phyloP scores from a whole-genome alignment of 2,329 filamentous ascomycete species.

The Rhexocercosporidium sp. region DNA sequence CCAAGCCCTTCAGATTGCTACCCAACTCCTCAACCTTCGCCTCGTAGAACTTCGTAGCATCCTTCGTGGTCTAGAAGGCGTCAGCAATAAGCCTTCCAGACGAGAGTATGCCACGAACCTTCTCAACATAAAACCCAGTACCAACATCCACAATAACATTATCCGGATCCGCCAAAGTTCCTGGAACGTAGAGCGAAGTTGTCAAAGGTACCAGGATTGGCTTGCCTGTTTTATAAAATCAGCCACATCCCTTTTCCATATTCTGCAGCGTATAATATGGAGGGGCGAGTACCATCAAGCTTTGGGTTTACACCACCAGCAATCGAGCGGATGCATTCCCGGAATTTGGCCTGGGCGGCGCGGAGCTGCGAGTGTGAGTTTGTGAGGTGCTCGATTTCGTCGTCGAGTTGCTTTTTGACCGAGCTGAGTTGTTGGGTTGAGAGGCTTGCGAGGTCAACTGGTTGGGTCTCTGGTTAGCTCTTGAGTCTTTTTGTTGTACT shows the following conservation, averaged over 20 bases:
- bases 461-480: slow-evolving; percentile 7
- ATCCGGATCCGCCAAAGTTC: slow-evolving; percentile 73
- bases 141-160: slow-evolving; percentile 90
- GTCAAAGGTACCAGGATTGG: slow-evolving; percentile 90
- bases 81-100: slow-evolving; percentile 16
- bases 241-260: slow-evolving; percentile 6
- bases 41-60: slow-evolving; percentile 71
- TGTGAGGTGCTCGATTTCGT: slow-evolving; percentile 94
- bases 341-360: slow-evolving; percentile 88
- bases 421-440: slow-evolving; percentile 84
- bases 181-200: slow-evolving; percentile 91
- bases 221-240: slow-evolving; percentile 45
- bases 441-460: slow-evolving; percentile 76
- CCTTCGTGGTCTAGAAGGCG: slow-evolving; percentile 52
- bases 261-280: neutral
- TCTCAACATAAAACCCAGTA: slow-evolving; percentile 94
- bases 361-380: slow-evolving; percentile 88
- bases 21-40: slow-evolving; percentile 70
- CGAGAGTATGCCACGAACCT: slow-evolving; percentile 55
- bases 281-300: slow-evolving; percentile 41
- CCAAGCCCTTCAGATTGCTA: slow-evolving; percentile 68
- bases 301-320: slow-evolving; percentile 56
- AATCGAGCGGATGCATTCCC: slow-evolving; percentile 85
- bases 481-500: neutral
- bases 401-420: slow-evolving; percentile 94